These are phyloP conservation scores for Monosporascus sp. DNA, from an alignment of 2,329 filamentous ascomycete species.

Conservation along the genomic window DNA sequence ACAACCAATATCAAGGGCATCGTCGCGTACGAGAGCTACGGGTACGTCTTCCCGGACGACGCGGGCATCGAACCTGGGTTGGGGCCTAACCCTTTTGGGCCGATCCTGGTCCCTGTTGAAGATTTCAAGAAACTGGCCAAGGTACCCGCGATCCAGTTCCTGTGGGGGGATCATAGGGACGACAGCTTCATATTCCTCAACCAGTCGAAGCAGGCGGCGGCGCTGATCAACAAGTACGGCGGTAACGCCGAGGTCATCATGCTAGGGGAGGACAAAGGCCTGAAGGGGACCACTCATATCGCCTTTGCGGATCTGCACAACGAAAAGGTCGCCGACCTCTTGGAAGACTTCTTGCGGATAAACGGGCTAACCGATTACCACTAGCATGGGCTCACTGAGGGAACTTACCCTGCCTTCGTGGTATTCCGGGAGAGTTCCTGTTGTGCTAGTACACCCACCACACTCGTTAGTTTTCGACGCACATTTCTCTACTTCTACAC, in stretches of 20 bases:
- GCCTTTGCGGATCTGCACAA: constrained; percentile 26
- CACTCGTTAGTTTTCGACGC: too few relatives aligned
- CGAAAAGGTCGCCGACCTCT: constrained; percentile 19
- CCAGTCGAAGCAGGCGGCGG: constrained; percentile 16
- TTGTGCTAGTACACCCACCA: too few relatives aligned
- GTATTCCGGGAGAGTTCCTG: too few relatives aligned
- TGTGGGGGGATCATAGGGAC: constrained; percentile 21
- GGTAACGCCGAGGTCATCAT: constrained; percentile 21
- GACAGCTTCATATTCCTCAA: constrained; percentile 15
- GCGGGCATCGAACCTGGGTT: constrained; percentile 12
- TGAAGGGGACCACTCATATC: constrained; percentile 23
- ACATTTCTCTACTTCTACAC: too few relatives aligned
- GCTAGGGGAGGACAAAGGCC: constrained; percentile 18
- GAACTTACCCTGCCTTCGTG: too few relatives aligned
- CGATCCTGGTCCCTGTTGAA: constrained; percentile 16
- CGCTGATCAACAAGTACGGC: constrained; percentile 24
- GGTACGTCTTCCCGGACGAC: constrained; percentile 20
- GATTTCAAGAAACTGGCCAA: constrained; percentile 23
- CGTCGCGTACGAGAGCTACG: constrained; percentile 23
- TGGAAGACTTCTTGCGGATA: constrained; percentile 22
- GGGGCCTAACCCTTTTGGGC: constrained; percentile 11
- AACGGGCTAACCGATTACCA: too few relatives aligned
- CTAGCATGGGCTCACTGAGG: too few relatives aligned
- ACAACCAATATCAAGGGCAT: constrained; percentile 31
- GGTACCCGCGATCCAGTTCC: constrained; percentile 17